These are phyloP conservation scores for Fusarium humuli DNA, from an alignment of 2,329 filamentous ascomycete genomes.

Conservation along the genomic window DNA sequence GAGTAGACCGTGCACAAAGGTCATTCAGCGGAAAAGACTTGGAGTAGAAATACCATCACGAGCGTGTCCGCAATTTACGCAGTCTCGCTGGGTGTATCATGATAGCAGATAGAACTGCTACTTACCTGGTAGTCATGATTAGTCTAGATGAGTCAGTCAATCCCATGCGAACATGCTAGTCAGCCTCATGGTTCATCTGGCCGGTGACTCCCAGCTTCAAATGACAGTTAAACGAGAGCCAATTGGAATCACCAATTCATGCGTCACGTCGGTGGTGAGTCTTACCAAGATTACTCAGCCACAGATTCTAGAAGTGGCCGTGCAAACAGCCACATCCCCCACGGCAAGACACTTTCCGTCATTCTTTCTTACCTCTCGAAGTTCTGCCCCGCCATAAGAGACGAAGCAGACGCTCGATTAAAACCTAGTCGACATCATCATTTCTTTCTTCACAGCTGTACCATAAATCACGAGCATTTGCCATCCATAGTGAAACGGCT, in stretches of 20 bases:
- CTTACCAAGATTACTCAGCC: slow-evolving; percentile 37
- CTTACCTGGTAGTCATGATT: slow-evolving; percentile 1
- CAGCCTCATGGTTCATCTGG: slow-evolving; percentile 1
- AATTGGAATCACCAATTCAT: slow-evolving; percentile 23
- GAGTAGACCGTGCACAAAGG: not conserved
- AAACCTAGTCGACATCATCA: slow-evolving; percentile 45
- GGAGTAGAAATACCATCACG: not conserved
- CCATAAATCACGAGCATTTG: not conserved
- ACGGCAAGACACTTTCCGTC: slow-evolving; percentile 26
- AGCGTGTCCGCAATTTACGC: not conserved
- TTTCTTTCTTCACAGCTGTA: slow-evolving; percentile 11
- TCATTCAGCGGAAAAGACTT: not conserved
- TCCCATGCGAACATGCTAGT: not conserved
- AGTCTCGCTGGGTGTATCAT: not conserved
- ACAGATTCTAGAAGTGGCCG: slow-evolving; percentile 18
- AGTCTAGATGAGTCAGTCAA: slow-evolving; percentile 18
- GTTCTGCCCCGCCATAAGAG: slow-evolving; percentile 43
- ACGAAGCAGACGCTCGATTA: slow-evolving; percentile 29
- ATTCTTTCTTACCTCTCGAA: slow-evolving; percentile 9
- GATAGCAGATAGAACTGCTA: not conserved
- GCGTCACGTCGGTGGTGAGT: slow-evolving; percentile 10
- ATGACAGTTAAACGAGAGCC: not conserved
- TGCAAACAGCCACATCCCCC: slow-evolving; percentile 23
- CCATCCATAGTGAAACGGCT: not conserved
- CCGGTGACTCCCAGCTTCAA: slow-evolving; percentile 30